Evolutionary conservation across 768 basidiomycete species (phyloP).

Genomic region (Pulveroboletus sp.): DNA sequence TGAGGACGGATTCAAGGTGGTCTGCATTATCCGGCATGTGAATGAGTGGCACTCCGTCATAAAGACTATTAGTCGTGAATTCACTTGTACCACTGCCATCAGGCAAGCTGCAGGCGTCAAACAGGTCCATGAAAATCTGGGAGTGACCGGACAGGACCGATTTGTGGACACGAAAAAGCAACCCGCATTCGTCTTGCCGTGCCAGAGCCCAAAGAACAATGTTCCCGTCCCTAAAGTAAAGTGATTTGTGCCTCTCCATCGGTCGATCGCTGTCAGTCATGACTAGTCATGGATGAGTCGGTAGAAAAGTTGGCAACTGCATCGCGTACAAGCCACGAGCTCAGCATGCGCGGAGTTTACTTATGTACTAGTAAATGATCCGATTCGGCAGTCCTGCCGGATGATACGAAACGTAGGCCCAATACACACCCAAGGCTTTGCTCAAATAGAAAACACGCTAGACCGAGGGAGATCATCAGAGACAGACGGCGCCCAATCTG

Average conservation of each 20-base stretch:
- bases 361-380: too few relatives aligned
- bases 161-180: slow-evolving; percentile 16
- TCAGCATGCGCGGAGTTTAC: too few relatives aligned
- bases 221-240: slow-evolving; percentile 11
- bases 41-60: slow-evolving; percentile 10
- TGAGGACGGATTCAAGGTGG: slow-evolving; percentile 9
- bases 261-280: slow-evolving; percentile 26
- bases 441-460: slow-evolving; percentile 56
- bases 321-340: too few relatives aligned
- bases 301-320: too few relatives aligned
- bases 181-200: not conserved
- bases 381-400: too few relatives aligned
- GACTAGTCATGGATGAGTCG: slow-evolving; percentile 40
- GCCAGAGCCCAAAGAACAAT: slow-evolving; percentile 1
- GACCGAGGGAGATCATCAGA: slow-evolving; percentile 73
- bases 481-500: slow-evolving; percentile 74
- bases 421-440: slow-evolving; percentile 69
- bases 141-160: slow-evolving; percentile 13
- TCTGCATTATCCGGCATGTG: slow-evolving; percentile 2
- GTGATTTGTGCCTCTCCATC: slow-evolving; percentile 1
- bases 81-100: not conserved
- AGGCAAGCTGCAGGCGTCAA: not conserved
- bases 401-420: too few relatives aligned
- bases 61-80: not conserved
- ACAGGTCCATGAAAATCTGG: slow-evolving; percentile 4